These are phyloP conservation scores for Ceratobasidium sp. DNA, from an alignment of 1,284 basidiomycete genomes.

Conservation along the genomic window DNA sequence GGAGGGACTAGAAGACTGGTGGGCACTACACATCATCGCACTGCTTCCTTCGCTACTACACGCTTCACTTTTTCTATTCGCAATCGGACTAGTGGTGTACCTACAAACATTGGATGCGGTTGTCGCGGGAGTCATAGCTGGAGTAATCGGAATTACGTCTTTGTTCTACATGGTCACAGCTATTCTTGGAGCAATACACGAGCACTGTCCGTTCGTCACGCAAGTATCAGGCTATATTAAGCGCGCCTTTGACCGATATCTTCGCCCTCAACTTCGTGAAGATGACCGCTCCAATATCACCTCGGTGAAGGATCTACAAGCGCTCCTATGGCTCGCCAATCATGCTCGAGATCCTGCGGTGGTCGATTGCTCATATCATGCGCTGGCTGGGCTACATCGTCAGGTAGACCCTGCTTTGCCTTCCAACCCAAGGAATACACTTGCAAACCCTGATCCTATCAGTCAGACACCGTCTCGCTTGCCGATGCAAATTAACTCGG, in stretches of 20 bases:
- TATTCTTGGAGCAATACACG: background rate
- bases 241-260: background rate
- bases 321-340: constrained; percentile 7
- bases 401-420: too few relatives aligned
- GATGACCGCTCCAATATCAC: too few relatives aligned
- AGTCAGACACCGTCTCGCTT: background rate
- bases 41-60: constrained; percentile 25
- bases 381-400: background rate
- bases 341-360: constrained; percentile 12
- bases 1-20: constrained; percentile 25
- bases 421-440: background rate
- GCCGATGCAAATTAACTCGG: background rate
- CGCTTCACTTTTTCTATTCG: constrained; percentile 15
- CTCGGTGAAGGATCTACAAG: background rate
- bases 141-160: background rate
- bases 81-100: constrained; percentile 18
- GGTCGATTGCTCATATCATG: constrained; percentile 13
- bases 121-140: constrained; percentile 2
- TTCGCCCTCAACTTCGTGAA: background rate
- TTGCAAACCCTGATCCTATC: background rate
- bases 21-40: constrained; percentile 22
- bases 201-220: constrained; percentile 1
- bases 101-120: constrained; percentile 7
- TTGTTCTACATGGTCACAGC: constrained; percentile 4
- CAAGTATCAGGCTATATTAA: constrained; percentile 6